Base-by-base conservation (phyloP, 2,329 filamentous ascomycete genomes). In the Ophiosphaerella korrae region DNA sequence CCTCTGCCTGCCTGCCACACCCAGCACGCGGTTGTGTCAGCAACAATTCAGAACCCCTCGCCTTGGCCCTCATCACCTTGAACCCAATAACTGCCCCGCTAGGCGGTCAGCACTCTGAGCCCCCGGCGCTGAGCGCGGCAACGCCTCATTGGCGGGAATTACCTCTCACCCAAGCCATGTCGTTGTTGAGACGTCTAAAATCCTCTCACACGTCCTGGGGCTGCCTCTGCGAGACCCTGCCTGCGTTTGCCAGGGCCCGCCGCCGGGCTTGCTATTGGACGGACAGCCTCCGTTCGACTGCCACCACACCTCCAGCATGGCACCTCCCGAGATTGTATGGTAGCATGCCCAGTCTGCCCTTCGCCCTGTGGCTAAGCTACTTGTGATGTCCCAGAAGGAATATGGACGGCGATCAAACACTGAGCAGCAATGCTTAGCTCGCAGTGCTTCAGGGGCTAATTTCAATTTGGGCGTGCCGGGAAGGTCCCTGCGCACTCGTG, bases 331-430 rank as follows among this genome's bases (percentile, higher is more conserved):
- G 48, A 65, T 61, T 57, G 62, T 46, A 12, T 49, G 40, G 49
- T 43, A 21, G 16, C 45, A 52, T 42, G 52, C 36, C 53, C 54
- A 53, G 57, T 62, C 62, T 53, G 57, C 59, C 56, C 60, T 58
- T 51, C 47, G 58, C 60, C 55, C 44, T 64, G 53, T 66, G 60
- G 63, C 57, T 60, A 65, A 59, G 59, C 60, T 62, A 50, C 53
- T 46, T 42, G 50, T 42, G 37, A 50, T 38, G 42, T 50, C 53
- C 38, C 55, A 63, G 63, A 66, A 65, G 59, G 55, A 66, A 67
- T 53, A 56, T 64, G 57, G 59, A 66, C 64, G 70, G 68, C 68
- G 70, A 73, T 73, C 70, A 72, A 72, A 73, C 70, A 68, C 69
- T 70, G 67, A 57, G 60, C 64, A 68, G 60, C 14, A 29, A 42